Conservation (phyloP, 2,329 filamentous ascomycete species). For the Fusarium dlaminii region DNA sequence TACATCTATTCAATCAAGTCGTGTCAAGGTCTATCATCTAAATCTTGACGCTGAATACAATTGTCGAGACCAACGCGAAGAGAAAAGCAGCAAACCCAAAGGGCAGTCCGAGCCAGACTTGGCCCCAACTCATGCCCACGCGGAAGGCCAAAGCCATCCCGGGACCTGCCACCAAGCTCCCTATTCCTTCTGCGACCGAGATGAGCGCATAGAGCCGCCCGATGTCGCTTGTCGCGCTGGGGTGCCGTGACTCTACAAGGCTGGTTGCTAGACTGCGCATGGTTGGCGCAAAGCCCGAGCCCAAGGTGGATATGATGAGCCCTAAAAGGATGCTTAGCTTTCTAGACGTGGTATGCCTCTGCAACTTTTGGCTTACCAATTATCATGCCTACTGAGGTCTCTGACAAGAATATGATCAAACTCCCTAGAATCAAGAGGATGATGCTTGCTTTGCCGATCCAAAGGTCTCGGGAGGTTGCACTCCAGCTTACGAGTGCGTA, state of each 20-base stretch:
- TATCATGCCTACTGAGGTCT: background rate
- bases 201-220: background rate
- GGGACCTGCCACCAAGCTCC: background rate
- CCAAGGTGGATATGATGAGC: background rate
- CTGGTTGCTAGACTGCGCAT: background rate
- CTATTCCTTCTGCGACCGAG: background rate
- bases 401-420: background rate
- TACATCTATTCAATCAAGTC: background rate
- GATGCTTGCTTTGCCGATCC: background rate
- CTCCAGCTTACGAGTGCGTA: background rate
- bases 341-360: background rate
- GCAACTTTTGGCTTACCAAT: background rate
- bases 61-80: background rate
- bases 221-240: background rate
- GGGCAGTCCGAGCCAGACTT: slow-evolving; percentile 2
- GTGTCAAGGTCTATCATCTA: background rate
- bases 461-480: background rate
- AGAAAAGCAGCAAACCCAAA: background rate
- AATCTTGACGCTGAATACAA: background rate
- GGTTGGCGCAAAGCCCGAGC: background rate
- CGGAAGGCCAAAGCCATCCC: background rate
- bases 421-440: background rate
- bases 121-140: background rate
- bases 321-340: background rate
- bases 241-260: background rate